Conservation (phyloP, 768 basidiomycete species). For the Pholiota conissans region DNA sequence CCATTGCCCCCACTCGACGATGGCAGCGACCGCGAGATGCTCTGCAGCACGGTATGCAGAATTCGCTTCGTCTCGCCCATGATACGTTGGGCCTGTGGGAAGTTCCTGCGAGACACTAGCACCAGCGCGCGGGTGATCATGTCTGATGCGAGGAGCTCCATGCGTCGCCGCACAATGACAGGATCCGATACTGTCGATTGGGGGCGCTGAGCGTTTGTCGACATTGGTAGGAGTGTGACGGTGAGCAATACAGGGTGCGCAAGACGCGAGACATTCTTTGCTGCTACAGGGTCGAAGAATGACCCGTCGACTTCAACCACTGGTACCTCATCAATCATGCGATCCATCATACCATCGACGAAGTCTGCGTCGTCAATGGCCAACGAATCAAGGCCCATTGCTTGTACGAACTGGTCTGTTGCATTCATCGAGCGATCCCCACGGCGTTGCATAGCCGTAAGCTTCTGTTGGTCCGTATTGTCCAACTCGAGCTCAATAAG, state of each 20-base stretch:
- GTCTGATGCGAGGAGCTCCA: constrained; percentile 95
- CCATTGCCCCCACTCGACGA: constrained; percentile 47
- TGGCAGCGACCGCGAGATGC: constrained; percentile 72
- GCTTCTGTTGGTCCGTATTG: constrained; percentile 57
- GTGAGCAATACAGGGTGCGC: constrained; percentile 95
- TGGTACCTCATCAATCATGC: constrained; percentile 97
- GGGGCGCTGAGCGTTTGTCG: constrained; percentile 35
- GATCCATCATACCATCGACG: constrained; percentile 90
- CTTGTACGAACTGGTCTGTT: constrained; percentile 86
- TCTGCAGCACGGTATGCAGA: constrained; percentile 86
- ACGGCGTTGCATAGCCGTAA: constrained; percentile 22
- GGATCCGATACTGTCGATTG: constrained; percentile 68
- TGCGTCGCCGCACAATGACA: constrained; percentile 87
- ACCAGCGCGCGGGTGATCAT: constrained; percentile 97
- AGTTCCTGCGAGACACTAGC: constrained; percentile 89
- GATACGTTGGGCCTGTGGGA: constrained; percentile 86
- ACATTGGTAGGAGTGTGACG: constrained; percentile 79
- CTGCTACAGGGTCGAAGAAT: constrained; percentile 88
- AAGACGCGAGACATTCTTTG: constrained; percentile 82
- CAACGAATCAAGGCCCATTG: constrained; percentile 78
- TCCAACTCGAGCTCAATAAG: constrained; percentile 94
- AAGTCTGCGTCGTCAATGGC: constrained; percentile 73
- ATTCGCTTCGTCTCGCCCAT: constrained; percentile 91
- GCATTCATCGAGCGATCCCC: constrained; percentile 59
- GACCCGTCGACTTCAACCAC: constrained; percentile 95